phyloP scores from a whole-genome alignment of 805 yeast species.

The Vanderwaltozyma yarrowii region DNA sequence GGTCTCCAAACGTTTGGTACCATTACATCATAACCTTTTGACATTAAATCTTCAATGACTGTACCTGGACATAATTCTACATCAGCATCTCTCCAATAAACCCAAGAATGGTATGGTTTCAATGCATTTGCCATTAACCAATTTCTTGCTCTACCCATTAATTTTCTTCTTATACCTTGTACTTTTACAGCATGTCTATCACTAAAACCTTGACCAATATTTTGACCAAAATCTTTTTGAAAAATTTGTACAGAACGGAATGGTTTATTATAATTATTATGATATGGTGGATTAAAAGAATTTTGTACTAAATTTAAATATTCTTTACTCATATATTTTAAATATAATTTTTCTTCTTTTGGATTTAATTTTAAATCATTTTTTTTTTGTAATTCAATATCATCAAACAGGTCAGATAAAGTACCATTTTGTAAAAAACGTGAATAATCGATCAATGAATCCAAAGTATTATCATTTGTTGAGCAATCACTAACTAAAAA shows the following conservation, averaged over 20 bases:
- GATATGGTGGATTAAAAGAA: slow-evolving; percentile 60
- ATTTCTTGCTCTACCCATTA: slow-evolving; percentile 93
- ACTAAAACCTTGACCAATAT: slow-evolving; percentile 83
- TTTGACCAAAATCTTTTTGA: slow-evolving; percentile 79
- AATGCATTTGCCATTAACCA: slow-evolving; percentile 85
- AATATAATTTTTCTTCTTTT: slow-evolving; percentile 56
- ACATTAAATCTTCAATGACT: slow-evolving; percentile 85
- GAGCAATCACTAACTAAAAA: slow-evolving; percentile 76
- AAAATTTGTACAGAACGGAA: slow-evolving; percentile 74
- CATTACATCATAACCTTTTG: slow-evolving; percentile 79
- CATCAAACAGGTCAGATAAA: slow-evolving; percentile 33
- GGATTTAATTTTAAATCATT: slow-evolving; percentile 34
- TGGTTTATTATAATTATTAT: slow-evolving; percentile 49
- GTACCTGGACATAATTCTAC: slow-evolving; percentile 86
- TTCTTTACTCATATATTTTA: slow-evolving; percentile 57
- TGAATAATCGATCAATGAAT: slow-evolving; percentile 53
- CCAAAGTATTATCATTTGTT: slow-evolving; percentile 52
- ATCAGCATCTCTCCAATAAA: slow-evolving; percentile 96
- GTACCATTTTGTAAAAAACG: slow-evolving; percentile 64
- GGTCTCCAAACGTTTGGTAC: slow-evolving; percentile 96
- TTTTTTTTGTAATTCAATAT: slow-evolving; percentile 21
- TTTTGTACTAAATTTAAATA: slow-evolving; percentile 47
- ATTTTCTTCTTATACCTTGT: slow-evolving; percentile 88
- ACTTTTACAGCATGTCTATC: slow-evolving; percentile 95
- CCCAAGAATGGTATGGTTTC: slow-evolving; percentile 90